phyloP scores from a whole-genome alignment of 495 filamentous ascomycete genomes.

The Tuber brumale region DNA sequence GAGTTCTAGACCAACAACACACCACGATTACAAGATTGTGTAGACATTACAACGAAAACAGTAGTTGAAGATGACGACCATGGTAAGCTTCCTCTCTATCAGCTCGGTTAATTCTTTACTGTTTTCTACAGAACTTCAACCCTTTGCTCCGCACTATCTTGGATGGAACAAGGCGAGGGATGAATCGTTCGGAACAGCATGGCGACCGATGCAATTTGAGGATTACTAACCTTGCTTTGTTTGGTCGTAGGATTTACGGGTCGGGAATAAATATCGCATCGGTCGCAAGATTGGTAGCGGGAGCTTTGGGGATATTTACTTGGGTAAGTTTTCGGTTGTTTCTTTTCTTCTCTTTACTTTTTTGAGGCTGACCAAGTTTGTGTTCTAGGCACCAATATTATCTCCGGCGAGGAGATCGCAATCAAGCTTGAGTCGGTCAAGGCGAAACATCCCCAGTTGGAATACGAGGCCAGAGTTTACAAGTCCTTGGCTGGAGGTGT shows the following conservation, averaged over 20 bases:
- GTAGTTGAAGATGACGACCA: constrained; percentile 49
- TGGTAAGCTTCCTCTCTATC: constrained; percentile 45
- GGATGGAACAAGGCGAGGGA: constrained; percentile 9
- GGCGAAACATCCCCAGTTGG: constrained; percentile 98
- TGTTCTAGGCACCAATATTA: constrained; percentile 85
- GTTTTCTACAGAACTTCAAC: not conserved
- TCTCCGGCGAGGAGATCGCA: constrained; percentile 98
- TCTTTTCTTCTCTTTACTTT: not conserved
- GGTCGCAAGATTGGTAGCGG: constrained; percentile 98
- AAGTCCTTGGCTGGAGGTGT: constrained; percentile 91
- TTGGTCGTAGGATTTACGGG: constrained; percentile 78
- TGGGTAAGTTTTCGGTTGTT: constrained; percentile 53
- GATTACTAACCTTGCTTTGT: constrained; percentile 41
- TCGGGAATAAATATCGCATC: constrained; percentile 99
- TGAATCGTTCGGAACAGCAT: constrained; percentile 9
- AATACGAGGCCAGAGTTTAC: constrained; percentile 99
- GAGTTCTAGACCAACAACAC: constrained; percentile 21
- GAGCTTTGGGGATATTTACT: constrained; percentile 98
- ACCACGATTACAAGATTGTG: constrained; percentile 26
- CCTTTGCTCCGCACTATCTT: not conserved
- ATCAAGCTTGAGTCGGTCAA: constrained; percentile 99
- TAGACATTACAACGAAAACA: constrained; percentile 39
- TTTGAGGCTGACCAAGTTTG: constrained; percentile 9
- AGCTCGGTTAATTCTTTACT: constrained; percentile 17
- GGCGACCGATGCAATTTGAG: not conserved